Conservation (phyloP, 768 basidiomycete genomes). For the Hydnomerulius pinastri region DNA sequence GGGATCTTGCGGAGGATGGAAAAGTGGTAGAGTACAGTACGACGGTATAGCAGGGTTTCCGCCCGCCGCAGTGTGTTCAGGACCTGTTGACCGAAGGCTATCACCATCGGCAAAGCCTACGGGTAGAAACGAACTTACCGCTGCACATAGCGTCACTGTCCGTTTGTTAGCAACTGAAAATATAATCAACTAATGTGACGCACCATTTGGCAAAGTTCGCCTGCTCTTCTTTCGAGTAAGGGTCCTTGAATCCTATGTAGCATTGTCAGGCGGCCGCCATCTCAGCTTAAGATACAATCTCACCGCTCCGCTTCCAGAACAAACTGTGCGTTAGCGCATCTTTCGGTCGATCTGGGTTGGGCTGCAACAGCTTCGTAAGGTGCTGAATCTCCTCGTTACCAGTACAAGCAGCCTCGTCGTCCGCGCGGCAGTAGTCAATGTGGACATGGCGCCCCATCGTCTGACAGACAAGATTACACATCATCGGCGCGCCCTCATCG, state of each 20-base stretch:
- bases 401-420: slow-evolving; percentile 33
- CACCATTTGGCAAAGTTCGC: slow-evolving; percentile 41
- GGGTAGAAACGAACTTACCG: slow-evolving; percentile 49
- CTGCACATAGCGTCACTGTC: slow-evolving; percentile 48
- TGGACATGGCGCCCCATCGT: slow-evolving; percentile 54
- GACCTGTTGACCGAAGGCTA: slow-evolving; percentile 36
- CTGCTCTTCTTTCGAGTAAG: slow-evolving; percentile 54
- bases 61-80: slow-evolving; percentile 47
- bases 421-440: slow-evolving; percentile 50
- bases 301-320: slow-evolving; percentile 55
- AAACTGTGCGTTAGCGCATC: slow-evolving; percentile 53
- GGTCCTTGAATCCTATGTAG: slow-evolving; percentile 53
- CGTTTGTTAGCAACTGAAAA: not conserved
- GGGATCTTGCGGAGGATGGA: slow-evolving; percentile 44
- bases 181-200: not conserved
- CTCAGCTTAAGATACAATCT: not conserved
- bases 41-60: slow-evolving; percentile 47
- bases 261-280: not conserved
- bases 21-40: slow-evolving; percentile 54
- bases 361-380: slow-evolving; percentile 37
- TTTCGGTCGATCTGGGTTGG: slow-evolving; percentile 46
- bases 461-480: slow-evolving; percentile 54
- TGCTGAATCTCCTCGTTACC: slow-evolving; percentile 45
- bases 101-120: slow-evolving; percentile 24
- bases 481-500: slow-evolving; percentile 57